Base-by-base conservation (phyloP, 225 moss, liverwort and hornwort genomes). In the Sphagnum tenellum region DNA sequence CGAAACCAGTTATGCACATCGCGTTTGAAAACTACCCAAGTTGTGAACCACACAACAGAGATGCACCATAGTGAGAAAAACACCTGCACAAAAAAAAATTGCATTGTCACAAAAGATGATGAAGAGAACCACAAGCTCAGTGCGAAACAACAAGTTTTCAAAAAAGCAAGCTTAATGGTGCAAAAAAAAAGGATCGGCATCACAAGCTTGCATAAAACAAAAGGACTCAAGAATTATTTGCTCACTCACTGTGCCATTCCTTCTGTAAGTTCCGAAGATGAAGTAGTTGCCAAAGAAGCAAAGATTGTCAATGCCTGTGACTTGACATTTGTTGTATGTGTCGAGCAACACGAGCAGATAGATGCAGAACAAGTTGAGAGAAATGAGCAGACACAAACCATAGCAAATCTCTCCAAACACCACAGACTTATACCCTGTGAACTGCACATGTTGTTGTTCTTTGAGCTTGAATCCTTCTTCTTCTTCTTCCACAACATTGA, bases 1-100 rank as follows among this genome's bases (percentile, higher is more conserved):
- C 79, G 72, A 70, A 87, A 87, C 87, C 89, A 87, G 56, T 80
- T 89, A n/a, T 87, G 87, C 68, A 82, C 69, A 66, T 76, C 78
- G 56, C 81, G 84, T 65, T 84, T 84, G 66, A 75, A 80, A 68
- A 82, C 49, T 48, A 89, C 83, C 70, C 84, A 70, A 10, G 67
- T 50, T 67, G 78, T 67, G 64, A 80, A 89, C 89, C 89, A 87
- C 1, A 89, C 60, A 44, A 70, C 64, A 62, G 86, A 73, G 46
- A 89, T 5, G 72, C 89, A 87, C 87, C 89, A 89, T 9, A 89
- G 47, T 2, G 69, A 55, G 12, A 89, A 87, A 60, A 84, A 89
- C 9, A 89, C 84, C 89, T 87, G 80, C 57, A 14, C 7, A 61
- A 45, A 5, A 45, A 59, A 47, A 9, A 29, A 29, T 29, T 29